Evolutionary conservation across 306 rosid species (phyloP), one percentile per base, ranked within the genome.

Genomic region (Datisca glomerata): DNA sequence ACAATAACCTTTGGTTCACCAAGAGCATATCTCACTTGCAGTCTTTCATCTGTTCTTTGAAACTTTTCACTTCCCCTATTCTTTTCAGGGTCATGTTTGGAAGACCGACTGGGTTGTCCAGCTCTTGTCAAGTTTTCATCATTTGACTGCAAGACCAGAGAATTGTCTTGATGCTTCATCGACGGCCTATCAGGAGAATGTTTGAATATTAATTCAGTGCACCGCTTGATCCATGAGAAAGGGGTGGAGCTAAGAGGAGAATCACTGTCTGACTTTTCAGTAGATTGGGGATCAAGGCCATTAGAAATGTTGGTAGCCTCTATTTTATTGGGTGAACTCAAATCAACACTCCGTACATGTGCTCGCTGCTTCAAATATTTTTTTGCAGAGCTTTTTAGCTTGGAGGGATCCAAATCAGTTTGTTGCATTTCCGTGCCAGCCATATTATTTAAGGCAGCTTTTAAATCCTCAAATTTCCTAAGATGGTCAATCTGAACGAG

Each of bases 1-100:
- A 84, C 86, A 33, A 84, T 78, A 41, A 62, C 95, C 72, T 78
- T 89, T 9, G 98, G 84, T 55, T 84, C 98, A 27, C 60, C 86
- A 35, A 63, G 52, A 45, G 83, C 45, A 69, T 49, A 53, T 47
- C 45, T 55, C 53, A 15, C 54, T 51, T 59, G 54, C 51, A 41
- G 84, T 28, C 69, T 66, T 58, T 60, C 53, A 24, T 62, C 43
- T 47, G 48, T 44, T 37, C 52, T 64, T 31, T 21, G 53, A 14
- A 65, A 49, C 44, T 59, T 64, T 45, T 61, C 76, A 45, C 56
- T 65, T 39, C 55, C 67, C 57, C 47, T 3, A 47, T 53, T 31
- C 41, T 18, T 48, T 31, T 46, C 57, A 49, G 28, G 17, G 32
- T 60, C 48, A 32, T 40, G 51, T n/a, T n/a, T n/a, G n/a, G n/a